Base-by-base conservation (phyloP, 345 rosid species). In the Psidium guajava region DNA sequence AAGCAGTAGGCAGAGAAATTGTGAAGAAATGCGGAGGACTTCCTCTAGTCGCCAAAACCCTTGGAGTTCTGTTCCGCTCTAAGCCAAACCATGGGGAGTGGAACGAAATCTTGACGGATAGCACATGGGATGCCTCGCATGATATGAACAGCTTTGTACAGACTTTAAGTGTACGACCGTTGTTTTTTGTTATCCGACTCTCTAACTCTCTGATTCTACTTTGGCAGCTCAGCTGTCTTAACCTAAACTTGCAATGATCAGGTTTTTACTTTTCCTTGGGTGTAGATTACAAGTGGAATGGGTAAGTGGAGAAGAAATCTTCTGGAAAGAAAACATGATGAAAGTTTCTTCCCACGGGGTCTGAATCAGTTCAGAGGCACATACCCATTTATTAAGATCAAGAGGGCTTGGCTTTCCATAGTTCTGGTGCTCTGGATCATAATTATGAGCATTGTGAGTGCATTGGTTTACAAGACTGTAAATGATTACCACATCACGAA, bases 21-120 rank as follows among this genome's bases (percentile, higher is more conserved):
- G 91, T 86, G 59, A 64, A 84, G 25, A 92, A 92, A 84, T 92
- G 94, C 74, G 54, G 54, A 22, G 92, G 92, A 49, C 53, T 88
- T 61, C 90, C 92, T 75, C 87, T 91, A 82, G 92, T 91, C 42
- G 85, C 87, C 64, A 92, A 89, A 80, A 85, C 87, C 42, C 85
- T 92, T 2, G 93, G 94, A 51, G 87, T 90, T 81, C 86, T 90
- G 15, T 84, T 92, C 83, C 86, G 85, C 54, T 85, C 85, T 25
- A 88, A 87, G 82, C 73, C 75, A 16, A 82, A 91, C 55, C 86
- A 50, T 5, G 83, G 51, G 25, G 90, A 91, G 84, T 91, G 92
- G 92, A 87, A 90, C 73, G 88, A 88, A 86, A 89, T 91, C 82
- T 74, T 90, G 82, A 82, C 47, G 83, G 87, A 91, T 84, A 84